Base-by-base conservation (phyloP, 2,329 filamentous ascomycete genomes). In the Ilyonectria mors-panacis region DNA sequence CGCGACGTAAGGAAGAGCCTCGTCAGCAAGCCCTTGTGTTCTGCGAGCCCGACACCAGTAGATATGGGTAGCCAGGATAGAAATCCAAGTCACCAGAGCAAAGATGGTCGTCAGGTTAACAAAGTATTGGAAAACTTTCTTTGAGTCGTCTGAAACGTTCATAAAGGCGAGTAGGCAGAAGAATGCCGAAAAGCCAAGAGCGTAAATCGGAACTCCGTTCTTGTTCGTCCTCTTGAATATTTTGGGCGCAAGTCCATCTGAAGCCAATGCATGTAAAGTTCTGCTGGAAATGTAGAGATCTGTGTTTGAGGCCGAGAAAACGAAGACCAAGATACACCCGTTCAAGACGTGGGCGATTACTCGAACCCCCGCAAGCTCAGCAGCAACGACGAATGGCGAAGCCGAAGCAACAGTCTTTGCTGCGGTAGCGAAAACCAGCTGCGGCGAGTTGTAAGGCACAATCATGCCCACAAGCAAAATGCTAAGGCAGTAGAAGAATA, bases 251-350 rank as follows among this genome's bases (percentile, higher is more conserved):
- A 92, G 89, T 37, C 90, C 89, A 74, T 94, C 91, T 6, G 89
- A 86, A 1, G 93, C 90, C 7, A 95, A 86, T 65, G 91, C 92
- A 79, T 93, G 92, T 60, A 94, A 85, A 5, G 90, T 93, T 60
- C 92, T 89, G 69, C 89, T 91, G 23, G 91, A 92, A 72, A 90
- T 93, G 85, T 94, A 94, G 21, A 94, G 83, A 81, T 94, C 92
- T 1, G 91, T 93, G 84, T 94, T 94, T 67, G 91, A 87, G n/a
- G 92, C 92, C 12, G 89, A 92, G 81, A 94, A 93, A 72, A 93
- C 92, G 77, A 94, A 94, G 69, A 94, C 77, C 68, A 93, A 82
- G 71, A 94, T 93, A 75, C 90, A 92, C 28, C 83, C 92, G 80
- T 94, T 94, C 76, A 94, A 81, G 75, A 94, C 88, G 72, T 89